Percentiles rank a stretch among this genome's conserved stretches.
Evolutionary conservation across 768 basidiomycete genomes (phyloP).

Genomic region (Hygrocybe punicea): DNA sequence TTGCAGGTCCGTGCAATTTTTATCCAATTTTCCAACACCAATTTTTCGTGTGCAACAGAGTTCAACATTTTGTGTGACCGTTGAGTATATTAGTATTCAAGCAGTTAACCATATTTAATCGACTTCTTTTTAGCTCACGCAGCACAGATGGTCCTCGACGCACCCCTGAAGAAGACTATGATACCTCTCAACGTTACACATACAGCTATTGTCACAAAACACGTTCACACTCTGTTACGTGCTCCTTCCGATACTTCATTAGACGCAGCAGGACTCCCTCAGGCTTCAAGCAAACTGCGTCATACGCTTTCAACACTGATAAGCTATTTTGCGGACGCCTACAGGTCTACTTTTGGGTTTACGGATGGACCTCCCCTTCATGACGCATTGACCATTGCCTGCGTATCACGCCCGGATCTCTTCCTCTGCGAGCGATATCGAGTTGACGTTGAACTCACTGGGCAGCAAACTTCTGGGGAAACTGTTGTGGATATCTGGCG

Average conservation of each 20-base stretch:
- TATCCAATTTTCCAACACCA: not conserved
- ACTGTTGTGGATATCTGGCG: conserved; percentile 79
- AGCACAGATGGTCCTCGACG: conserved; percentile 74
- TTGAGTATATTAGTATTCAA: conserved; percentile 35
- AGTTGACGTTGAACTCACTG: conserved; percentile 78
- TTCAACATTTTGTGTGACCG: conserved; percentile 83
- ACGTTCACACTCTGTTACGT: conserved; percentile 54
- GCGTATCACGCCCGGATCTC: conserved; percentile 63
- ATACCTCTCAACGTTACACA: conserved; percentile 88
- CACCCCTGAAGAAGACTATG: conserved; percentile 67
- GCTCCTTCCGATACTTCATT: conserved; percentile 22
- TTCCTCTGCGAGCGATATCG: conserved; percentile 63
- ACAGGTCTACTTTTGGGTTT: conserved; percentile 77
- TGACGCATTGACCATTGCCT: conserved; percentile 79
- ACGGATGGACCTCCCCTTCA: conserved; percentile 83
- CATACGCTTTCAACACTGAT: conserved; percentile 73
- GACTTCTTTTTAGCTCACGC: conserved; percentile 58
- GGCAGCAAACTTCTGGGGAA: conserved; percentile 65
- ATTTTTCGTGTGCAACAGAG: conserved; percentile 39
- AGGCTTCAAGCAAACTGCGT: conserved; percentile 48
- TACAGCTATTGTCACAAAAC: conserved; percentile 66
- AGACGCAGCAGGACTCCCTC: conserved; percentile 29
- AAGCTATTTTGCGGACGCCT: conserved; percentile 67
- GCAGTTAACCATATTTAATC: not conserved
- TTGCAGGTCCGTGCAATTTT: conserved; percentile 48